phyloP scores from a whole-genome alignment of 2,329 filamentous ascomycete genomes.

The Colletotrichum liriopes region DNA sequence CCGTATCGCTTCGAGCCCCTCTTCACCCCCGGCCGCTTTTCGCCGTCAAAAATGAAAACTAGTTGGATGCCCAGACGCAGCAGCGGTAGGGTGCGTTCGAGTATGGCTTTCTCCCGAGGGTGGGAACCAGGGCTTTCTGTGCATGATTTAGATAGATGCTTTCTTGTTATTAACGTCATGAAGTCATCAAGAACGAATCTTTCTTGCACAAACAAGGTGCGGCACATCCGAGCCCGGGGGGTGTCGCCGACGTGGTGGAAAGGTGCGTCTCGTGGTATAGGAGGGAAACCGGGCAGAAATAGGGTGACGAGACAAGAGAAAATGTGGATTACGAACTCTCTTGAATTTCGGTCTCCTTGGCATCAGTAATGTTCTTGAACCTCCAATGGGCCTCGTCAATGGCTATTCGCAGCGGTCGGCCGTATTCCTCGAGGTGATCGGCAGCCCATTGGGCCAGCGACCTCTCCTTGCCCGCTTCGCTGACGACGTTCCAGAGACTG shows the following conservation, averaged over 20 bases:
- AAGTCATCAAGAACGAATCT: no score
- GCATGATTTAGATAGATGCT: neutral
- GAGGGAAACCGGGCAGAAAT: neutral
- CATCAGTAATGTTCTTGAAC: constrained; percentile 2
- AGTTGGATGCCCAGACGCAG: constrained; percentile 65
- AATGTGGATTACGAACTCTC: neutral
- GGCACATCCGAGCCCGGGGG: neutral
- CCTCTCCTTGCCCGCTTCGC: neutral
- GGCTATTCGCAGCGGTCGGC: constrained; percentile 4
- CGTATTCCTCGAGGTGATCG: constrained; percentile 4
- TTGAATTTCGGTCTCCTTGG: neutral
- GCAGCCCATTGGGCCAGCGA: constrained; percentile 12
- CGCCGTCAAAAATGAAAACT: constrained; percentile 70
- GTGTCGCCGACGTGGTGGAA: neutral
- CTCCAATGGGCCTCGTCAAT: constrained; percentile 24
- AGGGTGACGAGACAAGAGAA: neutral
- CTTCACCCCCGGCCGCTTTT: constrained; percentile 51
- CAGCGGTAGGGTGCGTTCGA: constrained; percentile 50
- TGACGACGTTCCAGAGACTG: constrained; percentile 4
- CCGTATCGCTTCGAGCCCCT: neutral
- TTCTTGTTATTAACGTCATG: neutral
- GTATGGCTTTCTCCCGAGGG: constrained; percentile 18
- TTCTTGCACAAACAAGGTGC: neutral
- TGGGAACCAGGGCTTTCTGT: neutral
- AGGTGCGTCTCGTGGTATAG: neutral